Conservation (phyloP, 2,329 filamentous ascomycete species). For the Fusarium fracticaudum region DNA sequence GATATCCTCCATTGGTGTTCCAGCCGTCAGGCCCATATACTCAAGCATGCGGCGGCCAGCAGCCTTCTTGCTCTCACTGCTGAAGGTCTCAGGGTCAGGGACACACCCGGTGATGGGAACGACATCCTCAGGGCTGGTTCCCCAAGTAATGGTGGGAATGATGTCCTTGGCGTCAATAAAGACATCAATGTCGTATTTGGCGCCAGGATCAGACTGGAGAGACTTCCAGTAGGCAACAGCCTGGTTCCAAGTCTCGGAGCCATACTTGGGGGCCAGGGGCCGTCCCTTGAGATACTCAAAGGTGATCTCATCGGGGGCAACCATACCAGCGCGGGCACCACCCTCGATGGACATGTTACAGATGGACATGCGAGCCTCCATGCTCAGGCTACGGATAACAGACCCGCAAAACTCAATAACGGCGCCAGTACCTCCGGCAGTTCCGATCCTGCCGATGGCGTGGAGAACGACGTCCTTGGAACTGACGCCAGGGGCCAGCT, state of each 20-base stretch:
- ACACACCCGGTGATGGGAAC: constrained; percentile 93
- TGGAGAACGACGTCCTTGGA: constrained; percentile 96
- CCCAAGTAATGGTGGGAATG: constrained; percentile 93
- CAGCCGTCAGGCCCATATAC: constrained; percentile 93
- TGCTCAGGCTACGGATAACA: constrained; percentile 86
- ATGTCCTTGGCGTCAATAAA: constrained; percentile 94
- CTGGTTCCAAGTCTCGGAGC: constrained; percentile 88
- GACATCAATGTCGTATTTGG: constrained; percentile 89
- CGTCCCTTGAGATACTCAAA: constrained; percentile 95
- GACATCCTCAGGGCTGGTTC: constrained; percentile 95
- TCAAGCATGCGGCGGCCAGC: constrained; percentile 84
- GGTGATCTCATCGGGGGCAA: constrained; percentile 92
- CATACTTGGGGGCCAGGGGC: constrained; percentile 85
- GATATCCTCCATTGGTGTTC: constrained; percentile 93
- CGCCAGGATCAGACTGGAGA: constrained; percentile 85
- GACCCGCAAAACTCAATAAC: constrained; percentile 99
- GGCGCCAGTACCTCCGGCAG: constrained; percentile 90
- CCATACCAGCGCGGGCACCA: constrained; percentile 94
- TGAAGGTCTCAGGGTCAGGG: constrained; percentile 88
- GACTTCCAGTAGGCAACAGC: constrained; percentile 89
- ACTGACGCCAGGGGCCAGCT: constrained; percentile 88
- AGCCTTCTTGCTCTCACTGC: constrained; percentile 80
- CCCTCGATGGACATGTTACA: constrained; percentile 99
- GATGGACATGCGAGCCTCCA: constrained; percentile 98
- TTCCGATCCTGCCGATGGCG: constrained; percentile 92